Percentiles rank a stretch among this genome's conserved stretches.
Evolutionary conservation across 805 yeast species (phyloP).

Genomic region (Dipodascopsis uninucleata): DNA sequence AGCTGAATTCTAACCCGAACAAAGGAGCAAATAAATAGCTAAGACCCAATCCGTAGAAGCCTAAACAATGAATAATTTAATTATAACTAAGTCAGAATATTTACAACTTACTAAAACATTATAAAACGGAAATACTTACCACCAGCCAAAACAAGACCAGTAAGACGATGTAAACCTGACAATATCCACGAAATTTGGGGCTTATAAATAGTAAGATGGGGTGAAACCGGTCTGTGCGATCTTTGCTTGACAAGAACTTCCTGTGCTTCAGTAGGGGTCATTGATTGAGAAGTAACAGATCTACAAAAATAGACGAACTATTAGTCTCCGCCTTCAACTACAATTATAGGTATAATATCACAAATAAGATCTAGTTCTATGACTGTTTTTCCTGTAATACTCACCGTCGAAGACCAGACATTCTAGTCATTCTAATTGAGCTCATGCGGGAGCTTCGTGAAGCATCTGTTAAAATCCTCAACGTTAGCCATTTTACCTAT

Average conservation of each 20-base stretch:
- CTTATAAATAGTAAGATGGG: slow-evolving; percentile 84
- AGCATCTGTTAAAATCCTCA: no score
- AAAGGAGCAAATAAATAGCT: slow-evolving; percentile 68
- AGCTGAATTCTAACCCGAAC: slow-evolving; percentile 53
- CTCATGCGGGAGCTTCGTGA: no score
- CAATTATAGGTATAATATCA: no score
- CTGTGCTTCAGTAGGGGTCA: slow-evolving; percentile 62
- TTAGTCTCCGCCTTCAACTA: no score
- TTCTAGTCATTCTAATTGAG: no score
- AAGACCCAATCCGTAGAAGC: slow-evolving; percentile 72
- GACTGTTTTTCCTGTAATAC: no score
- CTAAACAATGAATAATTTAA: no score
- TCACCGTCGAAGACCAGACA: no score
- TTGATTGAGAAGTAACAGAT: slow-evolving; percentile 42
- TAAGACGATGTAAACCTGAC: slow-evolving; percentile 79
- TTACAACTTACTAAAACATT: background rate
- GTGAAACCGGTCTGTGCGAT: slow-evolving; percentile 82
- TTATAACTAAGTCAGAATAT: no score
- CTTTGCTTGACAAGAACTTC: slow-evolving; percentile 76
- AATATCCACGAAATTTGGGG: slow-evolving; percentile 83
- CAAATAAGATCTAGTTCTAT: no score
- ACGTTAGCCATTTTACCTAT: no score
- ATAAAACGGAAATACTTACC: background rate
- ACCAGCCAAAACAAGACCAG: slow-evolving; percentile 71
- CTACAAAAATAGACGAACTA: no score